Evolutionary conservation across 1,139 yeast genomes (phyloP), one percentile per base, ranked within the genome.

Genomic region (Kodamaea ohmeri): DNA sequence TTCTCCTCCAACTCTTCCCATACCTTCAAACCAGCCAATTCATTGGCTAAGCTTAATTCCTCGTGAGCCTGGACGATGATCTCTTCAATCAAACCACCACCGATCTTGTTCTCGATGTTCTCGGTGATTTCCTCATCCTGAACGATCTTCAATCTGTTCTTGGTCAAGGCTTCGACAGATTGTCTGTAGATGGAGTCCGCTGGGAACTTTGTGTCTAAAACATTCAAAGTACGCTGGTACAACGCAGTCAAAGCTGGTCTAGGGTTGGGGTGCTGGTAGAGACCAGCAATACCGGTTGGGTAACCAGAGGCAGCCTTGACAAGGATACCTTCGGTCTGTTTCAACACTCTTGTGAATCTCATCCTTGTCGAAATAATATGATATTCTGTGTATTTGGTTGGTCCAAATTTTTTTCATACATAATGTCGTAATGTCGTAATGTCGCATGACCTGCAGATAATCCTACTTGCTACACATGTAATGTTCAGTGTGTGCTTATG

Each of bases 11-110:
- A 67, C 46, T 76, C 81, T 49, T 78, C 83, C 86, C 86, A 80
- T 32, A 60, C 61, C 61, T 83, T 81, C 73, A 83, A 75, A 45
- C 71, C 77, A 29, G 83, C 81, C 69, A 88, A 67, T 58, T 80
- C 76, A 52, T 77, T 67, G 38, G 87, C 83, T 58, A 88, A 72
- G 37, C 69, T 74, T 51, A 78, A 76, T 64, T 88, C 96, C 44
- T 86, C 95, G 50, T 82, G 78, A 12, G 96, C 96, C 65, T 87
- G 95, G 44, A 85, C 71, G 42, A 87, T 61, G 40, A 87, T 65
- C 67, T 87, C 96, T 65, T 87, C 96, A 48, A 87, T 82, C 50
- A 87, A 75, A 2, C 96, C 96, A 48, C 83, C 78, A 14, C 95
- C 95, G 48, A 87, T 83, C 58, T 80, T 67, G 46, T 68, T 65